A percentile compares a stretch with the other conserved stretches of the same genome.
phyloP scores from a whole-genome alignment of 192 early-diverging fungal species.

The Rhizophagus sp. region DNA sequence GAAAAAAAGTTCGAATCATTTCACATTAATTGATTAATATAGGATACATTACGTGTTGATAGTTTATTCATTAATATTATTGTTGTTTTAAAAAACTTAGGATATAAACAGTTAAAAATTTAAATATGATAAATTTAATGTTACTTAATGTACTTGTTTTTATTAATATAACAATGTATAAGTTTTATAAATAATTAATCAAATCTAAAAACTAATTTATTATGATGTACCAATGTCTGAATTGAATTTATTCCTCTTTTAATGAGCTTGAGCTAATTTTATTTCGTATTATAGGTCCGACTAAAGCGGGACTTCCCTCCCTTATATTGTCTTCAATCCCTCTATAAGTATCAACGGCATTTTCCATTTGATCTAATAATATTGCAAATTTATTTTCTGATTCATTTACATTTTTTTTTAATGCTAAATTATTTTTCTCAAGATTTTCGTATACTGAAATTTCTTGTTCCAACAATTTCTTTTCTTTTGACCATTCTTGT shows the following conservation, averaged over 20 bases:
- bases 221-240: no score
- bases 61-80: no score
- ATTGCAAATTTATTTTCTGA: slow-evolving; percentile 20
- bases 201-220: no score
- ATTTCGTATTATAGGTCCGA: neutral
- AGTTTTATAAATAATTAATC: no score
- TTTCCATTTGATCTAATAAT: slow-evolving; percentile 30
- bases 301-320: neutral
- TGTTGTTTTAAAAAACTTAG: no score
- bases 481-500: slow-evolving; percentile 19
- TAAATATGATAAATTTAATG: no score
- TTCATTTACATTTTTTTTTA: slow-evolving; percentile 15
- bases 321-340: slow-evolving; percentile 23
- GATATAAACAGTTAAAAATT: no score
- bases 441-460: slow-evolving; percentile 5
- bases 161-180: no score
- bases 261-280: neutral
- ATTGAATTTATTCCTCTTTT: neutral
- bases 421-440: neutral
- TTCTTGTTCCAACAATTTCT: neutral
- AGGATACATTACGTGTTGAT: no score
- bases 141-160: no score
- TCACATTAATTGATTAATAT: no score
- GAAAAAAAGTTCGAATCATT: neutral
- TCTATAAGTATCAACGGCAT: slow-evolving; percentile 25